A percentile compares a stretch with the other conserved stretches of the same genome.
phyloP scores from a whole-genome alignment of 345 rosid species.

The Eucalyptus erythrocorys region DNA sequence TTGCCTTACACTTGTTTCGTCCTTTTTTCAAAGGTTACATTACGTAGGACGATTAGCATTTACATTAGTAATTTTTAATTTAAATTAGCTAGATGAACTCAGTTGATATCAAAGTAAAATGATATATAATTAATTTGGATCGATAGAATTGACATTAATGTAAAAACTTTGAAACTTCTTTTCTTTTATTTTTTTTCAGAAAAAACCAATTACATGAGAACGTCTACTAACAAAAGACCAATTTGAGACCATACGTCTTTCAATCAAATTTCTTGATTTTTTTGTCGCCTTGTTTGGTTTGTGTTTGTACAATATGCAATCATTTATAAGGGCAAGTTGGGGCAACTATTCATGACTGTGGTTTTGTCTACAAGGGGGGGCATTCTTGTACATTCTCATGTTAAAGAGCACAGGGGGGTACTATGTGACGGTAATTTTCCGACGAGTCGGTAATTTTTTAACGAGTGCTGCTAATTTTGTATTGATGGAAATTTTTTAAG shows the following conservation, averaged over 20 bases:
- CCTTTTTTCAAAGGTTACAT: rapidly evolving
- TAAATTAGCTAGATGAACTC: rapidly evolving
- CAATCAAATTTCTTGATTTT: no score
- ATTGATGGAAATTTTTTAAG: no score
- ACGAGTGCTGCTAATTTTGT: background rate
- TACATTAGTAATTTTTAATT: rapidly evolving
- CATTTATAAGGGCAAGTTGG: background rate
- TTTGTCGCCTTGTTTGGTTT: no score
- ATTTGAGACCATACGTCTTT: no score
- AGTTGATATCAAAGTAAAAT: rapidly evolving
- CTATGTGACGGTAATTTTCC: background rate
- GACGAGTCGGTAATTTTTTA: no score
- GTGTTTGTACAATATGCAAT: background rate
- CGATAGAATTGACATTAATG: rapidly evolving
- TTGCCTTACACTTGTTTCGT: no score
- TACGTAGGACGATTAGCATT: rapidly evolving
- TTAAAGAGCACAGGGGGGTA: background rate
- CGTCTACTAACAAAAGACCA: no score
- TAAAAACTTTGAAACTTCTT: rapidly evolving
- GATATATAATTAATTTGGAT: no score
- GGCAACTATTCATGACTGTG: background rate
- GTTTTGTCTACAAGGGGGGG: background rate
- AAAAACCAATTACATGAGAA: no score
- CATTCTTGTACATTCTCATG: background rate
- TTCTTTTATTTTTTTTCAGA: rapidly evolving